Base-by-base conservation (phyloP, 768 basidiomycete species). In the Pleurotus giganteus region DNA sequence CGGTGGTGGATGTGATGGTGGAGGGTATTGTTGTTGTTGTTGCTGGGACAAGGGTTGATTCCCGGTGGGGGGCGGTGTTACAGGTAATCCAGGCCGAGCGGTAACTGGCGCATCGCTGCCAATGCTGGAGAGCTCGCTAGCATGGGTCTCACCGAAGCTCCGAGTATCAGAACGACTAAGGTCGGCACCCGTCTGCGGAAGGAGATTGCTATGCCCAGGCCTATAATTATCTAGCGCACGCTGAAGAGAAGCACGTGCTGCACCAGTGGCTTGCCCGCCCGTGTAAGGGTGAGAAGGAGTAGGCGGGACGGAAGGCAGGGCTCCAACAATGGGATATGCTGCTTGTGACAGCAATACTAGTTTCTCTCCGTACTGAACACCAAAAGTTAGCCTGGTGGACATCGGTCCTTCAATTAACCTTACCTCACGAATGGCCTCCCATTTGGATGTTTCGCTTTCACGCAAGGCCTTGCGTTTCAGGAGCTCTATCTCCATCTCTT, bases 71-170 rank as follows among this genome's bases (percentile, higher is more conserved):
- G 78, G 79, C 9, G 82, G 75, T 1, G 79, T 75, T 36, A 76
- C 21, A 2, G 78, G 69, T n/a, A 76, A 64, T 43, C 66, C 66
- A 17, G 73, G 70, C 54, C 73, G 69, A 44, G 58, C 61, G 32
- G 60, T 47, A 23, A 62, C 57, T 24, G 58, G 62, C 4, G 60
- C 54, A 21, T 64, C 58, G 0, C 66, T 64, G 46, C 70, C 69
- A 49, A 91, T 83, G 60, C 72, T 76, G 15, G 79, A 78, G 31
- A 94, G 75, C 69, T 93, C 91, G 31, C 71, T 76, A 0, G 87
- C 88, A 62, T 94, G 91, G 34, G 85, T 92, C 69, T 87, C 88
- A 17, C 91, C 91, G 64, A 94, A 94, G 68, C 88, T 91, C 54
- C 81, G 81, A 0, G 88, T 89, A 62, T 93, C 88, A 3, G 86